These are phyloP conservation scores for Exophiala xenobiotica DNA, from an alignment of 2,329 filamentous ascomycete genomes.

Conservation along the genomic window DNA sequence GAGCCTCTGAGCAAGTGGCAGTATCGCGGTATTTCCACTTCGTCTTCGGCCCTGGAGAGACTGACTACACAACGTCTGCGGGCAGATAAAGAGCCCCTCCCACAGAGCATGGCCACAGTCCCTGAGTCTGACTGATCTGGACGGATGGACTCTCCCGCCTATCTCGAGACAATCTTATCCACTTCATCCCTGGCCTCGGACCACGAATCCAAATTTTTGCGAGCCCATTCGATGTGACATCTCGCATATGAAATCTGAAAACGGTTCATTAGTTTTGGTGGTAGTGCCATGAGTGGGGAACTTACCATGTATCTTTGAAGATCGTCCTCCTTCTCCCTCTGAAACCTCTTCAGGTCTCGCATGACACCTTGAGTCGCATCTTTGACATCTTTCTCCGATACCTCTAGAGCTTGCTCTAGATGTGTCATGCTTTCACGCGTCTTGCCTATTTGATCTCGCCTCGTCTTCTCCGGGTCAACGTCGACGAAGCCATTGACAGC, in stretches of 20 bases:
- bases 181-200: conserved; percentile 86
- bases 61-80: background rate
- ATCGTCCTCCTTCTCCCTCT: conserved; percentile 93
- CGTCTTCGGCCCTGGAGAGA: too few species aligned
- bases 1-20: too few species aligned
- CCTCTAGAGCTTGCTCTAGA: conserved; percentile 86
- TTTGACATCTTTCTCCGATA: conserved; percentile 86
- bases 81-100: too few species aligned
- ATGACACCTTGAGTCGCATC: conserved; percentile 87
- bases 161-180: conserved; percentile 67
- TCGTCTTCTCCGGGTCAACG: conserved; percentile 88
- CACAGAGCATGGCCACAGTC: too few species aligned
- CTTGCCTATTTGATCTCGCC: conserved; percentile 92
- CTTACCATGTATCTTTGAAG: conserved; percentile 92
- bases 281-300: conserved; percentile 18
- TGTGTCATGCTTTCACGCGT: conserved; percentile 79
- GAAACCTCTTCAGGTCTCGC: conserved; percentile 88
- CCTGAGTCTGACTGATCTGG: too few species aligned
- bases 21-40: too few species aligned
- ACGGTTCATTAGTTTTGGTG: conserved; percentile 1
- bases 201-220: conserved; percentile 88
- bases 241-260: conserved; percentile 81
- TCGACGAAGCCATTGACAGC: conserved; percentile 95
- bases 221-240: conserved; percentile 92
- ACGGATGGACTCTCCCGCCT: background rate